Evolutionary conservation across 768 basidiomycete genomes (phyloP).

Genomic region (Panaeolus cyanescens): DNA sequence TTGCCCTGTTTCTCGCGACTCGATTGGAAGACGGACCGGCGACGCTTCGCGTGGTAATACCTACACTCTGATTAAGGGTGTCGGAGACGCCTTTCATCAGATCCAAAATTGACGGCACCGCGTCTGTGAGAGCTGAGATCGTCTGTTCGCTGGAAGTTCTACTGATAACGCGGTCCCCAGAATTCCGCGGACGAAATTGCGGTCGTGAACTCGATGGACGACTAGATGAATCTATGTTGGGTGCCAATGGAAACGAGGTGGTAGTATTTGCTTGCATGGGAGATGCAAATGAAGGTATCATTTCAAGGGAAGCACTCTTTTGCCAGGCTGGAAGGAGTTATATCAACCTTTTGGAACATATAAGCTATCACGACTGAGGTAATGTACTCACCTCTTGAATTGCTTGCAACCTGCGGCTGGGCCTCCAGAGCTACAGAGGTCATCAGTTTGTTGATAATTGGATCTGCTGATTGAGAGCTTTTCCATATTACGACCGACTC

Average conservation of each 20-base stretch:
- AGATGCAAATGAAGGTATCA: not conserved
- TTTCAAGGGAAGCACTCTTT: not conserved
- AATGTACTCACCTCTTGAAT: not conserved
- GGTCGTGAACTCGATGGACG: not conserved
- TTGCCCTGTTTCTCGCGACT: conserved; percentile 2
- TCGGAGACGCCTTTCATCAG: conserved; percentile 37
- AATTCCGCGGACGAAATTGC: not conserved
- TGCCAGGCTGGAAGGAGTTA: not conserved
- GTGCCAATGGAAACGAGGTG: not conserved
- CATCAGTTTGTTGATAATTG: not conserved
- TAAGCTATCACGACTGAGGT: not conserved
- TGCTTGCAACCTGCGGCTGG: not conserved
- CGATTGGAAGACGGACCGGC: conserved; percentile 5
- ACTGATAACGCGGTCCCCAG: not conserved
- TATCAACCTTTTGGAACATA: not conserved
- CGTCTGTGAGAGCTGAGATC: conserved; percentile 18
- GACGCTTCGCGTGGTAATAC: conserved; percentile 9
- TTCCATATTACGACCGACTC: not conserved
- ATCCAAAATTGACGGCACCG: conserved; percentile 28
- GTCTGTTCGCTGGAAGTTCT: not conserved
- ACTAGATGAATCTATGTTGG: not conserved
- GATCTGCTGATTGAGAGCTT: not conserved
- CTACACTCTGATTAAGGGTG: conserved; percentile 30
- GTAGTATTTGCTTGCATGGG: not conserved
- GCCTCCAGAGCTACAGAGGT: not conserved